Conservation (phyloP, 441 rosid species). For the Pelargonium fulgidum region DNA sequence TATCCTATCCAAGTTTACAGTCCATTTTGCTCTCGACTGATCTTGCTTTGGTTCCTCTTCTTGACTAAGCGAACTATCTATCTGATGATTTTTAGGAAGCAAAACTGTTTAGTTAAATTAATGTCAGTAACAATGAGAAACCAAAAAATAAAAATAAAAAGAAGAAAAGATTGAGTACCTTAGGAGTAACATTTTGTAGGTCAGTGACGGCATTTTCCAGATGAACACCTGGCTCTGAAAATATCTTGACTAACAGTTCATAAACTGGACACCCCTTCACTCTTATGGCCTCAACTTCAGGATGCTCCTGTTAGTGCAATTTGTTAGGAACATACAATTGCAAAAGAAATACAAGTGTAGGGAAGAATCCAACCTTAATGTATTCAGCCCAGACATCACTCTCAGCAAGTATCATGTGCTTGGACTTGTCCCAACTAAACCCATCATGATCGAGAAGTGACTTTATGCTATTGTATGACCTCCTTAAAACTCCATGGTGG, state of each 20-base stretch:
- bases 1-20: neutral
- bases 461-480: constrained; percentile 35
- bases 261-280: constrained; percentile 1
- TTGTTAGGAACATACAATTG: neutral
- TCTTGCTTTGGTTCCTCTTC: constrained; percentile 5
- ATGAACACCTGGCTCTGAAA: neutral
- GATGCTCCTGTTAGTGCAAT: constrained; percentile 3
- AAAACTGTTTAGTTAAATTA: neutral
- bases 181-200: neutral
- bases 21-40: constrained; percentile 1
- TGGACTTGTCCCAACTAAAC: constrained; percentile 38
- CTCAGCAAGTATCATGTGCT: constrained; percentile 29
- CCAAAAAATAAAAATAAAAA: neutral
- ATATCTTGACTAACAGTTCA: neutral
- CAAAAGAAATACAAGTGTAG: neutral
- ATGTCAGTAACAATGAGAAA: neutral
- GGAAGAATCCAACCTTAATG: constrained; percentile 29
- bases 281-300: constrained; percentile 3
- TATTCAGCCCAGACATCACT: constrained; percentile 41
- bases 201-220: neutral
- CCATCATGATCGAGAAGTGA: constrained; percentile 34
- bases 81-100: neutral
- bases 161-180: neutral
- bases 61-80: constrained; percentile 1
- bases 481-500: constrained; percentile 30